Percentiles rank a stretch among this genome's conserved stretches.
Conservation (phyloP, 257 asterid genomes). For the Gentiana dahurica region DNA sequence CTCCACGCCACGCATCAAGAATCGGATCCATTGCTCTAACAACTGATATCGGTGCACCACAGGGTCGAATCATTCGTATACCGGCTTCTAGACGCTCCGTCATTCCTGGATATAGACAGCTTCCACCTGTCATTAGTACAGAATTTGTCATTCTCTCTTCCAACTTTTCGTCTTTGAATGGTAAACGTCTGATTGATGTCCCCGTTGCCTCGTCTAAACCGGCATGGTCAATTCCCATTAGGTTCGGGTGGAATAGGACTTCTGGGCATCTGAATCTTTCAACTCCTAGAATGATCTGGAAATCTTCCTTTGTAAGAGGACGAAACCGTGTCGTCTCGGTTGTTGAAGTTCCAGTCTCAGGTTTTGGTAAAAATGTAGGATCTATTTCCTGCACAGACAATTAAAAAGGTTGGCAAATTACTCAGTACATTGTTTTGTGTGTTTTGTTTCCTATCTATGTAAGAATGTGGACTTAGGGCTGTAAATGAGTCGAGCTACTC, state of each 20-base stretch:
- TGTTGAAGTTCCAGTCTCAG: slow-evolving; percentile 52
- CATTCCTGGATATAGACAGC: slow-evolving; percentile 77
- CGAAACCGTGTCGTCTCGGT: slow-evolving; percentile 65
- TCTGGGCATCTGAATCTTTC: slow-evolving; percentile 97
- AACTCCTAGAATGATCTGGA: slow-evolving; percentile 70
- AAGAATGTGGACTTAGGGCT: no score
- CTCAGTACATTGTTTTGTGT: no score
- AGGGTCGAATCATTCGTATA: slow-evolving; percentile 65
- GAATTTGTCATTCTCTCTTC: slow-evolving; percentile 64
- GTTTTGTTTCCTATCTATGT: no score
- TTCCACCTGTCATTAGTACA: slow-evolving; percentile 84
- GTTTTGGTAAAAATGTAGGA: slow-evolving; percentile 57
- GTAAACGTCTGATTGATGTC: slow-evolving; percentile 55
- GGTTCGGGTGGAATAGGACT: slow-evolving; percentile 63
- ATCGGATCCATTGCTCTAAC: slow-evolving; percentile 55
- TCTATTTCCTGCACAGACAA: slow-evolving; percentile 66
- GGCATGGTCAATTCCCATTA: slow-evolving; percentile 81
- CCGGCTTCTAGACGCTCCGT: slow-evolving; percentile 74
- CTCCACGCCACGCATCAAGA: slow-evolving; percentile 96
- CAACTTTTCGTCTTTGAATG: slow-evolving; percentile 22
- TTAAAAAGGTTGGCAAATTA: not conserved
- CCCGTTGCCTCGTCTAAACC: slow-evolving; percentile 93
- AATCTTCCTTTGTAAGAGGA: slow-evolving; percentile 84
- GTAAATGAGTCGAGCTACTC: no score
- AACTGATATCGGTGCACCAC: slow-evolving; percentile 67